A percentile compares a stretch with the other conserved stretches of the same genome.
Evolutionary conservation across 106 monocot genomes (phyloP).

Genomic region (Chionographis japonica): DNA sequence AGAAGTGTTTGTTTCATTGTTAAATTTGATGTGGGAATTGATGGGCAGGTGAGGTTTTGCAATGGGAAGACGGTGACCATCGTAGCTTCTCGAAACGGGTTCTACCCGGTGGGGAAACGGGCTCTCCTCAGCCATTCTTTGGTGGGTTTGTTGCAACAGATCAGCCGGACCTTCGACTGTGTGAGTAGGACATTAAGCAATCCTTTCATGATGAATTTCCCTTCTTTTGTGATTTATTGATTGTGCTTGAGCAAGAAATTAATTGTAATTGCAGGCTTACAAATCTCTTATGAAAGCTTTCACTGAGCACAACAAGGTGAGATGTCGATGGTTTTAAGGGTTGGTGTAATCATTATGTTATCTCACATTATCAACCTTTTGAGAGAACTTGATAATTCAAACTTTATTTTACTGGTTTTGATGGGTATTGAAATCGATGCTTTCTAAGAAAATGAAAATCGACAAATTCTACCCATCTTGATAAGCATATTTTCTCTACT

Average conservation of each 20-base stretch:
- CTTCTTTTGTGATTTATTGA: neutral
- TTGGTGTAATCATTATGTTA: no score
- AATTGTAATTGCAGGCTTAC: constrained; percentile 65
- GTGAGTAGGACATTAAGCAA: constrained; percentile 32
- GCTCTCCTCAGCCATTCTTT: constrained; percentile 57
- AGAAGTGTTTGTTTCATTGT: neutral
- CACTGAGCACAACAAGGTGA: constrained; percentile 89
- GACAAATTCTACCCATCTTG: no score
- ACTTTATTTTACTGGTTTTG: no score
- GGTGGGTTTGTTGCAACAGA: constrained; percentile 78
- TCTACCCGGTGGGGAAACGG: constrained; percentile 79
- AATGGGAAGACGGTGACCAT: constrained; percentile 81
- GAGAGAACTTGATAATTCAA: no score
- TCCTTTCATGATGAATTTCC: neutral
- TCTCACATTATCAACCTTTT: no score
- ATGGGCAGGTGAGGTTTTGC: constrained; percentile 69
- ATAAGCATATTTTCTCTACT: no score
- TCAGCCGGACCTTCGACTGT: constrained; percentile 72
- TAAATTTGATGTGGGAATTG: neutral
- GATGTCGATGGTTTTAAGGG: neutral
- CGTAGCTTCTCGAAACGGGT: constrained; percentile 62
- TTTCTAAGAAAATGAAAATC: no score
- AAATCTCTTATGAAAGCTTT: constrained; percentile 94
- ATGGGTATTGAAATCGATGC: no score
- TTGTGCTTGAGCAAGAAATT: constrained; percentile 5